Conservation (phyloP, 2,329 filamentous ascomycete species). For the Dactylellina leptospora region DNA sequence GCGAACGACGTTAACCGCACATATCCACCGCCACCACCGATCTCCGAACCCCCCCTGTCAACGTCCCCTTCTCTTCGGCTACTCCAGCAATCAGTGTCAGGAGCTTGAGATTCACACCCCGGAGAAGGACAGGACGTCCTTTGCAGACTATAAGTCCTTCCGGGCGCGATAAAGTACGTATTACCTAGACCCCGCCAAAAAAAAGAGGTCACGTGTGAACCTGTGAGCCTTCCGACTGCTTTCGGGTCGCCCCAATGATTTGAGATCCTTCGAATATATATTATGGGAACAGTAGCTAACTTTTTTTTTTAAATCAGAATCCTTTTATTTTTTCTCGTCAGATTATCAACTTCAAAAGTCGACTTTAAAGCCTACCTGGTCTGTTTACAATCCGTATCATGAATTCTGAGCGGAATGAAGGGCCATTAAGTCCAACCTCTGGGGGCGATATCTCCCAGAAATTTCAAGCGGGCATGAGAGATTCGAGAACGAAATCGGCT, state of each 20-base stretch:
- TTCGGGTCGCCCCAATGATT: too few species aligned
- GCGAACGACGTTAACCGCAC: background rate
- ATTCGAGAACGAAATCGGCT: constrained; percentile 10
- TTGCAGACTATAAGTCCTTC: background rate
- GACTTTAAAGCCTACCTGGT: too few species aligned
- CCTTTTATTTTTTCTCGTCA: too few species aligned
- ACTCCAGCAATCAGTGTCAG: background rate
- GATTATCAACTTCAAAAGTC: too few species aligned
- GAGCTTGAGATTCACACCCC: too few species aligned
- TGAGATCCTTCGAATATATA: too few species aligned
- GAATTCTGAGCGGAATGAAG: background rate
- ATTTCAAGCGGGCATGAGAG: constrained; percentile 20
- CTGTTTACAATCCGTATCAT: too few species aligned
- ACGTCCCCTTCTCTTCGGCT: background rate
- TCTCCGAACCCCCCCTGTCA: background rate
- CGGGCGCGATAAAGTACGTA: background rate
- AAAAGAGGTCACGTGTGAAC: background rate
- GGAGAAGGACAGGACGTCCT: background rate
- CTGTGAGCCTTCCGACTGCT: too few species aligned
- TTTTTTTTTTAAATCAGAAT: too few species aligned
- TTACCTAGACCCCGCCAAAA: background rate
- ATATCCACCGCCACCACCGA: background rate
- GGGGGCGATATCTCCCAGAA: constrained; percentile 1
- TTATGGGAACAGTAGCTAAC: too few species aligned
- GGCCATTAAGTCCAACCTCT: background rate